These are phyloP conservation scores for Trametes versicolor DNA, from an alignment of 1,284 basidiomycete species.

Conservation along the genomic window DNA sequence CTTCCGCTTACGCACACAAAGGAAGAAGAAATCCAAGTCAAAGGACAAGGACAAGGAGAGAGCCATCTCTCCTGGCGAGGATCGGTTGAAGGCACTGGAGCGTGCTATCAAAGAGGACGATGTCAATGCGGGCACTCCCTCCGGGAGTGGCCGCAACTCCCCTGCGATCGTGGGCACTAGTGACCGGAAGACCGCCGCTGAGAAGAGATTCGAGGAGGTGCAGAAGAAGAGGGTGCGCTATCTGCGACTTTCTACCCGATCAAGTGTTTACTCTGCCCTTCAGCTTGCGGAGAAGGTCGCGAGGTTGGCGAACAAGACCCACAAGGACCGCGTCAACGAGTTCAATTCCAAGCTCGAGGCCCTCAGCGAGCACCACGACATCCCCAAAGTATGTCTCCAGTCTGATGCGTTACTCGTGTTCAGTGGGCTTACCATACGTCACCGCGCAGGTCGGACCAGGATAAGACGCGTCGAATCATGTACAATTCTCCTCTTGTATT, in stretches of 20 bases:
- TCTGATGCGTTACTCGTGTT: neutral
- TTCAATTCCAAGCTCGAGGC: slow-evolving; percentile 91
- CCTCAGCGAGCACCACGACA: slow-evolving; percentile 93
- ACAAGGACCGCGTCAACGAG: slow-evolving; percentile 95
- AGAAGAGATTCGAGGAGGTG: slow-evolving; percentile 88
- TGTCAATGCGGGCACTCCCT: slow-evolving; percentile 52
- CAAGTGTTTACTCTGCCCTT: neutral
- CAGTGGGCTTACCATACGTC: neutral
- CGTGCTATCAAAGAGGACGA: slow-evolving; percentile 55
- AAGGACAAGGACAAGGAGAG: slow-evolving; percentile 57
- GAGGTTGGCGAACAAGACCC: slow-evolving; percentile 86
- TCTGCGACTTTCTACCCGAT: neutral
- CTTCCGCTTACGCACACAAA: slow-evolving; percentile 65
- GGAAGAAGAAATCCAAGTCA: slow-evolving; percentile 88
- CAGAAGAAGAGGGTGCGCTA: slow-evolving; percentile 82
- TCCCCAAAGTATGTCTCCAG: slow-evolving; percentile 78
- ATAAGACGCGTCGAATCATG: slow-evolving; percentile 54
- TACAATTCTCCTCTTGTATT: slow-evolving; percentile 25
- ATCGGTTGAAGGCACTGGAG: slow-evolving; percentile 61
- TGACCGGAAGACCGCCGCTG: slow-evolving; percentile 86
- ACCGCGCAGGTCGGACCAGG: slow-evolving; percentile 74
- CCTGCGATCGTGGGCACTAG: slow-evolving; percentile 55
- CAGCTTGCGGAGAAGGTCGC: slow-evolving; percentile 86
- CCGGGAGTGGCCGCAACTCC: slow-evolving; percentile 68
- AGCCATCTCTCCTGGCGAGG: slow-evolving; percentile 47